A percentile compares a stretch with the other conserved stretches of the same genome.
phyloP scores from a whole-genome alignment of 495 filamentous ascomycete genomes.

The Astrocystis sublimbata region DNA sequence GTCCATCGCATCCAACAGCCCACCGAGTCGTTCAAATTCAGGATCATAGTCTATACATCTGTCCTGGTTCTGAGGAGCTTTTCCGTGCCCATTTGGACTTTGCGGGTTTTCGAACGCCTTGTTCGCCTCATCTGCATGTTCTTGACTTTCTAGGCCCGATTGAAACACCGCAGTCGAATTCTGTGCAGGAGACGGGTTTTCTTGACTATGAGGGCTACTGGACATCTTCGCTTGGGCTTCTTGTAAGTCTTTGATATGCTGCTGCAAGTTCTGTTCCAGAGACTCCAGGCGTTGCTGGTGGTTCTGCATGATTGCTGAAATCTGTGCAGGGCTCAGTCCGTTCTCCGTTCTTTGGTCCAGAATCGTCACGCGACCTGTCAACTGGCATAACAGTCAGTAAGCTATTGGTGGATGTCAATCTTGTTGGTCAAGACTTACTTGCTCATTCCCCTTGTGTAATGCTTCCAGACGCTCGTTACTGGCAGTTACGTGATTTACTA shows the following conservation, averaged over 20 bases:
- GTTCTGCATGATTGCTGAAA: slow-evolving; percentile 18
- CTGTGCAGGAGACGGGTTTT: neutral
- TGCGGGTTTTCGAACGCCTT: slow-evolving; percentile 1
- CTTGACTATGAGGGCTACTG: neutral
- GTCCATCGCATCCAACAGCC: slow-evolving; percentile 3
- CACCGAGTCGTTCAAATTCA: slow-evolving; percentile 7
- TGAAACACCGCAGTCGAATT: neutral
- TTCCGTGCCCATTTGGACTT: neutral
- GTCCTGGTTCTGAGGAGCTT: neutral
- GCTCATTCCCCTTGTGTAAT: slow-evolving; percentile 14
- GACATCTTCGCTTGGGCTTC: neutral
- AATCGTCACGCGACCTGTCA: slow-evolving; percentile 3
- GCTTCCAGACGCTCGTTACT: slow-evolving; percentile 11
- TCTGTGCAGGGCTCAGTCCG: slow-evolving; percentile 13
- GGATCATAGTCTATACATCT: neutral
- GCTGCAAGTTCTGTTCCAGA: slow-evolving; percentile 14
- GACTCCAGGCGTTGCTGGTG: slow-evolving; percentile 20
- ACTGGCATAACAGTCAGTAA: slow-evolving; percentile 3
- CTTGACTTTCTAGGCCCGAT: neutral
- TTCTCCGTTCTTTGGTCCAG: slow-evolving; percentile 17
- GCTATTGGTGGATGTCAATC: neutral
- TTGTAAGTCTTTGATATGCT: slow-evolving; percentile 9
- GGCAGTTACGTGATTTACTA: neutral
- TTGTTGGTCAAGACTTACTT: slow-evolving; percentile 2
- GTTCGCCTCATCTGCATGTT: neutral